Evolutionary conservation across 106 monocot species (phyloP).

Genomic region (Gastrodia elata): DNA sequence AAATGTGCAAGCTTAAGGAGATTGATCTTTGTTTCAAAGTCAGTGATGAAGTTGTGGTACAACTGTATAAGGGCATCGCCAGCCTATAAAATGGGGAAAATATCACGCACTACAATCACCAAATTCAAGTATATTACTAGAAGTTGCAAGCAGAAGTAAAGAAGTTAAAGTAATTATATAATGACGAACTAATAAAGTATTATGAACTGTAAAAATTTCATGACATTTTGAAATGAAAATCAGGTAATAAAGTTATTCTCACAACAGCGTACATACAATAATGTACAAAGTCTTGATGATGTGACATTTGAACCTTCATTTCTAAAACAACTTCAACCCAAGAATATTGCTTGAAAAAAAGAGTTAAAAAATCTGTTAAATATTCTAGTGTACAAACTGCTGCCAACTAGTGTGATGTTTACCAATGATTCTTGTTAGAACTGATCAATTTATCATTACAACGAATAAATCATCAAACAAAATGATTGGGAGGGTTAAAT

Average conservation of each 20-base stretch:
- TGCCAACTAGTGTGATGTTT: neutral
- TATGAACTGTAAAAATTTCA: neutral
- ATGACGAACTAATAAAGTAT: neutral
- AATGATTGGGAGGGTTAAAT: too few relatives aligned
- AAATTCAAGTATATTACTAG: neutral
- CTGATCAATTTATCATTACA: too few relatives aligned
- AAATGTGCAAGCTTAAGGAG: conserved; percentile 95
- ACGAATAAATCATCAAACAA: too few relatives aligned
- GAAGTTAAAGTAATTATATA: neutral
- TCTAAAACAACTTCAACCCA: neutral
- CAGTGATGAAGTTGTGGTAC: conserved; percentile 95
- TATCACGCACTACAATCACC: neutral
- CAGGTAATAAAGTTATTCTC: neutral
- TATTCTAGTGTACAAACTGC: neutral
- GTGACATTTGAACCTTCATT: neutral
- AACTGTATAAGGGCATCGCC: conserved; percentile 93
- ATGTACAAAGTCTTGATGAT: neutral
- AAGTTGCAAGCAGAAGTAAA: neutral
- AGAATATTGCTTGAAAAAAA: neutral
- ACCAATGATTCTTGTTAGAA: neutral
- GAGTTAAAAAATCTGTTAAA: neutral
- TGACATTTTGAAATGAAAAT: neutral
- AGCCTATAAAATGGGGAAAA: conserved; percentile 33
- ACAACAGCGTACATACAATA: neutral
- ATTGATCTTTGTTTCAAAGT: conserved; percentile 98